Conservation (phyloP, 202 grass and related monocot genomes). For the Setaria italica region DNA sequence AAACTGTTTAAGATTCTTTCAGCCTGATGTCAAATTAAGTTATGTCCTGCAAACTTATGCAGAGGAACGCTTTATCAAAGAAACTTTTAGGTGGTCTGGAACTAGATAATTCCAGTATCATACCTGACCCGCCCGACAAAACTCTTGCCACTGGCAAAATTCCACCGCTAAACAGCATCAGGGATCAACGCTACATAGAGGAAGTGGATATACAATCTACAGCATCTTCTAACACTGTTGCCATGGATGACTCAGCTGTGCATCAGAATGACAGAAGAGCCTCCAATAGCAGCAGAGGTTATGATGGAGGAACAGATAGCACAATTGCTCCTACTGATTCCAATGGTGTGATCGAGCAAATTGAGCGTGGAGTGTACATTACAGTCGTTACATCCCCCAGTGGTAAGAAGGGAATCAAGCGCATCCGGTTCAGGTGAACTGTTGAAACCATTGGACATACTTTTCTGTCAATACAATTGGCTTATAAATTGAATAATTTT, state of each 20-base stretch:
- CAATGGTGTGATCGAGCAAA: conserved; percentile 62
- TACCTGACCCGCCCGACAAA: conserved; percentile 55
- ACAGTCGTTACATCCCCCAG: conserved; percentile 66
- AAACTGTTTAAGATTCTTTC: neutral
- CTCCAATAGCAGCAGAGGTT: conserved; percentile 32
- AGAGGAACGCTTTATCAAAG: conserved; percentile 76
- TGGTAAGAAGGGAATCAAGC: conserved; percentile 83
- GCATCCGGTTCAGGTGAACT: conserved; percentile 83
- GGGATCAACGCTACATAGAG: conserved; percentile 12
- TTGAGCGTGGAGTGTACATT: conserved; percentile 81
- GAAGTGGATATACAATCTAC: conserved; percentile 38
- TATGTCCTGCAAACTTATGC: conserved; percentile 33
- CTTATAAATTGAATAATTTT: neutral
- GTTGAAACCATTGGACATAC: neutral
- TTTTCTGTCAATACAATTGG: neutral
- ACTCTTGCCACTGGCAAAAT: conserved; percentile 29
- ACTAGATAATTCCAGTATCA: conserved; percentile 27
- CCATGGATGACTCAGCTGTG: conserved; percentile 6
- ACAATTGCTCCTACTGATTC: conserved; percentile 41
- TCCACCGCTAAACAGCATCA: conserved; percentile 38
- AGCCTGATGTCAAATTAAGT: conserved; percentile 23
- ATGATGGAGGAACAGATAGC: conserved; percentile 34
- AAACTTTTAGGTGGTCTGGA: conserved; percentile 50
- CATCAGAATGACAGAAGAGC: conserved; percentile 45
- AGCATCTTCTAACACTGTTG: conserved; percentile 8